Percentiles rank a stretch among this genome's conserved stretches.
Evolutionary conservation across 169 alveolate species (phyloP).

Genomic region (Plasmodium blacklocki): DNA sequence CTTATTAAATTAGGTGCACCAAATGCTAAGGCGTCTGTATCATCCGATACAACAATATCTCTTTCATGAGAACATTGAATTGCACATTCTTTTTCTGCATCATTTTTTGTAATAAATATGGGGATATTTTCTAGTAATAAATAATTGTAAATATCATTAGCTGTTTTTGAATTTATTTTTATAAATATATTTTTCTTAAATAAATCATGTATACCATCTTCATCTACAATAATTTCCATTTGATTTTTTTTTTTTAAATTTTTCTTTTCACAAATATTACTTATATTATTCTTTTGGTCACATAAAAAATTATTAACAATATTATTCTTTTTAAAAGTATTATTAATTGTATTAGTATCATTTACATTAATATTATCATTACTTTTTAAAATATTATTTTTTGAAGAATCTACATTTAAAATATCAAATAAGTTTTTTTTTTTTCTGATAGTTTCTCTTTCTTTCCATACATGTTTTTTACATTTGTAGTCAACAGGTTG

Average conservation of each 20-base stretch:
- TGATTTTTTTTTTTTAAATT: conserved; percentile 31
- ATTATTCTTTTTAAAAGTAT: not conserved
- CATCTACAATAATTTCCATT: conserved; percentile 70
- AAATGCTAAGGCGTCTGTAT: conserved; percentile 97
- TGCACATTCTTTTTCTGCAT: conserved; percentile 77
- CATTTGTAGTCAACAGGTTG: conserved; percentile 73
- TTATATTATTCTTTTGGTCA: conserved; percentile 7
- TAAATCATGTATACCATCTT: conserved; percentile 70
- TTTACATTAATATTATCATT: not conserved
- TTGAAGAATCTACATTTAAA: conserved; percentile 37
- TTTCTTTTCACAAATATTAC: conserved; percentile 40
- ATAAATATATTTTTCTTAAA: conserved; percentile 74
- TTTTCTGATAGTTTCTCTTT: conserved; percentile 53
- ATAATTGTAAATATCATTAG: conserved; percentile 73
- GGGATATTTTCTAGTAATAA: conserved; percentile 64
- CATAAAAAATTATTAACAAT: conserved; percentile 10
- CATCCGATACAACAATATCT: conserved; percentile 91
- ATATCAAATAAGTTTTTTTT: conserved; percentile 68
- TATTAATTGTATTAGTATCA: not conserved
- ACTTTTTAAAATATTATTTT: not conserved
- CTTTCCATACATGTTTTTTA: conserved; percentile 76
- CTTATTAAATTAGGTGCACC: conserved; percentile 92
- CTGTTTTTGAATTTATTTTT: conserved; percentile 71
- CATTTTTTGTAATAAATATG: conserved; percentile 74
- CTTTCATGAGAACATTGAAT: conserved; percentile 74